A percentile compares a stretch with the other conserved stretches of the same genome.
Conservation (phyloP, 345 rosid species). For the Camelina neglecta region DNA sequence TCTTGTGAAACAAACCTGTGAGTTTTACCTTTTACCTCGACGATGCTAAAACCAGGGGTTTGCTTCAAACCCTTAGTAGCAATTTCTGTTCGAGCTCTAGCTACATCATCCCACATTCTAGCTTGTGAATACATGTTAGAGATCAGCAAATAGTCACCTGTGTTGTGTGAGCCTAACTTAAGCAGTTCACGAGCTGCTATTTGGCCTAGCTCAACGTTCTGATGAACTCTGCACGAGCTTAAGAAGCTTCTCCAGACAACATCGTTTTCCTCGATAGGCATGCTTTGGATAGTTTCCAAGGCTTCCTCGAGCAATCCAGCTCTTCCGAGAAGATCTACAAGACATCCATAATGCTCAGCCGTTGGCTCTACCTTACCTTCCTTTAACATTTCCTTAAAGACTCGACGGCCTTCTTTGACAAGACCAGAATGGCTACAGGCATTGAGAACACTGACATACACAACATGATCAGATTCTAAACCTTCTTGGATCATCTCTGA, state of each 20-base stretch:
- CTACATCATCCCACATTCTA: constrained; percentile 62
- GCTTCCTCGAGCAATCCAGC: constrained; percentile 69
- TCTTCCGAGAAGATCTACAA: constrained; percentile 72
- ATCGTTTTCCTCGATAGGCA: constrained; percentile 62
- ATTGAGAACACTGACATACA: constrained; percentile 51
- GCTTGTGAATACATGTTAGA: constrained; percentile 64
- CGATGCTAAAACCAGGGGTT: constrained; percentile 62
- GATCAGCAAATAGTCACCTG: constrained; percentile 62
- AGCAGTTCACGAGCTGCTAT: constrained; percentile 55
- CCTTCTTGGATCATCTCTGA: constrained; percentile 50
- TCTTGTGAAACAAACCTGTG: constrained; percentile 72
- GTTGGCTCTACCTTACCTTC: constrained; percentile 59
- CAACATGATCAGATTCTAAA: constrained; percentile 44
- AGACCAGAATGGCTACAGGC: constrained; percentile 57
- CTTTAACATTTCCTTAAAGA: constrained; percentile 48
- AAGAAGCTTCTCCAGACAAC: constrained; percentile 86
- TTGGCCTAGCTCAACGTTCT: constrained; percentile 56
- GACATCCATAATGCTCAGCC: constrained; percentile 69
- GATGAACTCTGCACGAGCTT: constrained; percentile 62
- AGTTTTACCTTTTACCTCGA: constrained; percentile 56
- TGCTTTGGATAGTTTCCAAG: constrained; percentile 55
- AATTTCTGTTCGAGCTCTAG: constrained; percentile 53
- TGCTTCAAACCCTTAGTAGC: constrained; percentile 49
- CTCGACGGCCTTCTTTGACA: constrained; percentile 44
- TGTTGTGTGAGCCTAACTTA: constrained; percentile 49